Base-by-base conservation (phyloP, 2,329 filamentous ascomycete species). In the Ascochyta lentis region DNA sequence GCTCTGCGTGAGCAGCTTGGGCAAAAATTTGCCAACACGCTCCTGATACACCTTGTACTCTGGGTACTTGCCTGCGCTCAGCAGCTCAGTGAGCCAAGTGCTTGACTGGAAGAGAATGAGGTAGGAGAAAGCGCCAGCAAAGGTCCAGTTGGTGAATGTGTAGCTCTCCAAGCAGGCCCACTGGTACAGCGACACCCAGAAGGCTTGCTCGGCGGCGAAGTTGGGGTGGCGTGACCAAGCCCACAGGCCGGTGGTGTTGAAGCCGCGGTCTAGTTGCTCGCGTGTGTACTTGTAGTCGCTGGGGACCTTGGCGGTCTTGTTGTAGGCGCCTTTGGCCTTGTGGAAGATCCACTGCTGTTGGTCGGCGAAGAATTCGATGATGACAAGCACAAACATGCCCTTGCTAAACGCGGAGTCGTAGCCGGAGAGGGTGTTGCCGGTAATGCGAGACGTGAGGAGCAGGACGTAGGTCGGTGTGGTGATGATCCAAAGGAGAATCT, bases 301-400 rank as follows among this genome's bases (percentile, higher is more conserved):
- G 0, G 91, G 86, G 3, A 94, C 82, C 71, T 90, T 89, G 44
- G 86, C 91, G 1, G 87, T 89, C 59, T 86, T 81, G 59, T 86
- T 84, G 76, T 96, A 98, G 39, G 85, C 75, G 41, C 84, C 79
- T 78, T 97, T 98, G 44, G 92, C 93, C 15, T 79, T 78, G 73
- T 99, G 93, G 78, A 87, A 99, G 60, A 86, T 82, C 93, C 93
- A 99, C 77, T 97, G 93, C 73, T 97, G 92, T 60, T 93, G 88
- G 73, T 99, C 95, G 69, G 92, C 91, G 69, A 96, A 84, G 76
- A 84, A 91, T 68, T 96, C 85, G 48, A 89, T 69, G n/a, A 87
- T 73, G 19, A 90, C 78, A 33, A 88, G 77, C 52, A 77, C 79
- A 59, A 88, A 78, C 40, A 88, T 77, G 39, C 78, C 66, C 54